phyloP scores from a whole-genome alignment of 208 protist species.

The Novymonas esmeraldas region DNA sequence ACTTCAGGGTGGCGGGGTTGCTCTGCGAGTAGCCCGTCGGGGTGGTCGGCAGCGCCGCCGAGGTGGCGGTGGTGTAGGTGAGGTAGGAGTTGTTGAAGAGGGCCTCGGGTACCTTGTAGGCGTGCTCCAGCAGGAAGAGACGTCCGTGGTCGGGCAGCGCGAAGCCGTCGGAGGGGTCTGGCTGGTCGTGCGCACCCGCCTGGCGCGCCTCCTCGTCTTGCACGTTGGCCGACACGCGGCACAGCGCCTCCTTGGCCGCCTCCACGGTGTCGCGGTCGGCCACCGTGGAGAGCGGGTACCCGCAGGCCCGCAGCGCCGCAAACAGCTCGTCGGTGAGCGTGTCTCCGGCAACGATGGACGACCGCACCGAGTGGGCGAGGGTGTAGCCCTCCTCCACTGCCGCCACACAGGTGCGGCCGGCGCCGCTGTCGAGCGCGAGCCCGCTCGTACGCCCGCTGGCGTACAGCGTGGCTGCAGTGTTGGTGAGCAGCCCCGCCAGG shows the following conservation, averaged over 20 bases:
- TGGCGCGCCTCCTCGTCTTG: conserved; percentile 13
- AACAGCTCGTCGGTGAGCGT: conserved; percentile 83
- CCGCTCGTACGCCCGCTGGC: conserved; percentile 97
- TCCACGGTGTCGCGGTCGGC: conserved; percentile 66
- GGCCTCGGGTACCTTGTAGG: conserved; percentile 84
- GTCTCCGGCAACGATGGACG: conserved; percentile 73
- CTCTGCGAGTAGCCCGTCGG: conserved; percentile 47
- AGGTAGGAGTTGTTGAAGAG: conserved; percentile 72
- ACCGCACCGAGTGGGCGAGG: conserved; percentile 64
- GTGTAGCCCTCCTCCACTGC: conserved; percentile 98
- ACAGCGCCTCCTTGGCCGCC: conserved; percentile 82
- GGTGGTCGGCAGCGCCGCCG: conserved; percentile 26
- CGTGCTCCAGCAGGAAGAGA: conserved; percentile 78
- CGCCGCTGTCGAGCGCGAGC: conserved; percentile 98
- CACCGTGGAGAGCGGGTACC: conserved; percentile 93
- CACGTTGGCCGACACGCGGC: conserved; percentile 62
- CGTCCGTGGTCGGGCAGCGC: conserved; percentile 89
- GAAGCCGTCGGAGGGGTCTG: conserved; percentile 39
- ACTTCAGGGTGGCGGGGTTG: conserved; percentile 28
- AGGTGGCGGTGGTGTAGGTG: conserved; percentile 44
- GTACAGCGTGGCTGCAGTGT: conserved; percentile 96
- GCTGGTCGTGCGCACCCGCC: conserved; percentile 6
- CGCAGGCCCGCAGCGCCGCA: conserved; percentile 44
- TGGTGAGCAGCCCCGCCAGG: conserved; percentile 92
- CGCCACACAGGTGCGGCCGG: conserved; percentile 98